Evolutionary conservation across 495 filamentous ascomycete species (phyloP), one percentile per base, ranked within the genome.

Genomic region (Lasiosphaeria hispida): DNA sequence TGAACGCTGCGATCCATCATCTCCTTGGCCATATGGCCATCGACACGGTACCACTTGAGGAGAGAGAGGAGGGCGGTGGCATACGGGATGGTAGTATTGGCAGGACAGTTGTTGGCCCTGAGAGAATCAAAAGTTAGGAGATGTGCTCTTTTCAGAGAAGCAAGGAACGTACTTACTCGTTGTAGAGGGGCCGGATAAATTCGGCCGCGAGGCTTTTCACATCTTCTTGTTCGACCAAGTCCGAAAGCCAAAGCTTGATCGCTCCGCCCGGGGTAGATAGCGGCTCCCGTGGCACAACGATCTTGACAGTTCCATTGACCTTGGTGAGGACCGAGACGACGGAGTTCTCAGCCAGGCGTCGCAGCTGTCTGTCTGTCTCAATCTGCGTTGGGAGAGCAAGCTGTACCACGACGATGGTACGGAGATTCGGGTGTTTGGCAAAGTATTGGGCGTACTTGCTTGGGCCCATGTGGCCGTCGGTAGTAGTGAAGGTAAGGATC

Each of bases 211-310:
- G 35, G 36, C 49, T 5, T 36, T 53, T 40, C 41, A 34, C 30
- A 23, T 53, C 49, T n/a, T 53, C 49, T 53, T 53, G 49, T 18
- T 53, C 34, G 49, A 53, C 35, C 9, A 53, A 37, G 35, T 53
- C 49, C 17, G 49, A 53, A 53, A 53, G 5, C 49, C 49, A 53
- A 53, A 53, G 36, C 49, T 18, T 53, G 36, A 53, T 53, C 4
- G 49, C 49, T 35, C 49, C 49, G 34, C 36, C 49, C 33, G 37
- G 49, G 49, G 49, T 37, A n/a, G 49, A 53, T 35, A 53, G 49
- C 49, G 49, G 11, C 34, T 53, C 36, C 49, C 49, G 36, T 19
- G 8, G 44, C 44, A 48, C 7, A 48, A 48, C 44, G 44, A 19
- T 23, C 14, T 19, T 5, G 7, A 41, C 35, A 17, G 49, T 15